Percentiles rank a stretch among this genome's conserved stretches.
Evolutionary conservation across 2,329 filamentous ascomycete genomes (phyloP).

Genomic region (Endocalyx cinctus): DNA sequence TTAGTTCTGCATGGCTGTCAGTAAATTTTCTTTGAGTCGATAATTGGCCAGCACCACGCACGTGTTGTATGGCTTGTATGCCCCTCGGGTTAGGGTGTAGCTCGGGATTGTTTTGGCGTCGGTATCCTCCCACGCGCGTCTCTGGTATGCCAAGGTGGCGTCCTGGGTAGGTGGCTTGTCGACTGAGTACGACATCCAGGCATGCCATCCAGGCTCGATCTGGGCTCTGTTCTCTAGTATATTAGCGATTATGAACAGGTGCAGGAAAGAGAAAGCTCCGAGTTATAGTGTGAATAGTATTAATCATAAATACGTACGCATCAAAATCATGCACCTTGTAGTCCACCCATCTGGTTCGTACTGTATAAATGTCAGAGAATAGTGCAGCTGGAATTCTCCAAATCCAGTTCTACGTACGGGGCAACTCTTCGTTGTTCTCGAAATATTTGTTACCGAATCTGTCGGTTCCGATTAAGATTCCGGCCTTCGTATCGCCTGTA

Average conservation of each 20-base stretch:
- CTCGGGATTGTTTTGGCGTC: slow-evolving; percentile 67
- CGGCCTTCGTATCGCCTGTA: slow-evolving; percentile 97
- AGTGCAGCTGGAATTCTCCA: too few species aligned
- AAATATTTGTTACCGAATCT: slow-evolving; percentile 96
- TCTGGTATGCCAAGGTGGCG: slow-evolving; percentile 60
- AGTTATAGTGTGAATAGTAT: too few species aligned
- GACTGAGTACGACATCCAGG: slow-evolving; percentile 92
- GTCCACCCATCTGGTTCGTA: slow-evolving; percentile 95
- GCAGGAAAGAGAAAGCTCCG: too few species aligned
- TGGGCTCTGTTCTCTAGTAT: slow-evolving; percentile 60
- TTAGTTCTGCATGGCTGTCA: slow-evolving; percentile 39
- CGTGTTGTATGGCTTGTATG: slow-evolving; percentile 94
- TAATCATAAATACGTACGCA: slow-evolving; percentile 45
- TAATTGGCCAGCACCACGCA: slow-evolving; percentile 31
- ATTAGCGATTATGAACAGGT: too few species aligned
- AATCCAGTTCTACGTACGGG: slow-evolving; percentile 71
- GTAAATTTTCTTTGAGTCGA: slow-evolving; percentile 6
- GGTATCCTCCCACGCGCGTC: slow-evolving; percentile 71
- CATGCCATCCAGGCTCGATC: slow-evolving; percentile 96
- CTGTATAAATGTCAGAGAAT: too few species aligned
- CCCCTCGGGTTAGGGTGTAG: slow-evolving; percentile 68
- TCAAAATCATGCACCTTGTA: slow-evolving; percentile 87
- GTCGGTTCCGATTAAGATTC: slow-evolving; percentile 78
- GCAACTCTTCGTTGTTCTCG: slow-evolving; percentile 93
- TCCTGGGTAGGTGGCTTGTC: slow-evolving; percentile 82